These are phyloP conservation scores for Oryza australiensis DNA, from an alignment of 176 grass and related monocot species.

Conservation along the genomic window DNA sequence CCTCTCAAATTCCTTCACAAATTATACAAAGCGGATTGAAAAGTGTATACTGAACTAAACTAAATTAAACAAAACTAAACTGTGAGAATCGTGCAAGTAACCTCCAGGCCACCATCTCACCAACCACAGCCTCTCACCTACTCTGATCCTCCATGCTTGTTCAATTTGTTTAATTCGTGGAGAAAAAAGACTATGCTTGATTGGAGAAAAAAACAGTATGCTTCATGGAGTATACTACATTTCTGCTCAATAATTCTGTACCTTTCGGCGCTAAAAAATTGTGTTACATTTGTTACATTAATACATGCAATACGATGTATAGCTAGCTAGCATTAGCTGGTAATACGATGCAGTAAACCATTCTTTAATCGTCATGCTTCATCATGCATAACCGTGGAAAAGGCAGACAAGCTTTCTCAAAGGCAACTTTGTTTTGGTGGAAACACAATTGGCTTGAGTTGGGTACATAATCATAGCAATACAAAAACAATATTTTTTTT, in stretches of 20 bases:
- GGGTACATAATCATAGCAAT: neutral
- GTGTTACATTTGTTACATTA: neutral
- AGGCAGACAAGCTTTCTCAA: neutral
- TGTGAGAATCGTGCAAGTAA: neutral
- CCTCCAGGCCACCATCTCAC: constrained; percentile 21
- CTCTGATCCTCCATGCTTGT: neutral
- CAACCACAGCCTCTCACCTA: constrained; percentile 1
- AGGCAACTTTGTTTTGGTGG: constrained; percentile 33
- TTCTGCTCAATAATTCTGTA: neutral
- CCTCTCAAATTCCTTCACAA: neutral
- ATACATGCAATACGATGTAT: neutral
- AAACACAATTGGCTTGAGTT: constrained; percentile 22
- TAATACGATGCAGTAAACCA: neutral
- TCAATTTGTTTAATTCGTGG: neutral
- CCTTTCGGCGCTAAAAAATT: neutral
- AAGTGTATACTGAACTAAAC: neutral
- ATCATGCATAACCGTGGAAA: constrained; percentile 36
- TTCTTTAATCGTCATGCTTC: neutral
- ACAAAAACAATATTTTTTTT: constrained; percentile 13
- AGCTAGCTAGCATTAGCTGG: neutral
- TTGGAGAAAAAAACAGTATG: too few relatives aligned
- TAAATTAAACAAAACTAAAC: neutral
- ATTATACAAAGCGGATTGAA: neutral
- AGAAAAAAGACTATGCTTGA: neutral
- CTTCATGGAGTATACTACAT: too few relatives aligned